These are phyloP conservation scores for Ambrosiella beaveri DNA, from an alignment of 2,329 filamentous ascomycete genomes.

Conservation along the genomic window DNA sequence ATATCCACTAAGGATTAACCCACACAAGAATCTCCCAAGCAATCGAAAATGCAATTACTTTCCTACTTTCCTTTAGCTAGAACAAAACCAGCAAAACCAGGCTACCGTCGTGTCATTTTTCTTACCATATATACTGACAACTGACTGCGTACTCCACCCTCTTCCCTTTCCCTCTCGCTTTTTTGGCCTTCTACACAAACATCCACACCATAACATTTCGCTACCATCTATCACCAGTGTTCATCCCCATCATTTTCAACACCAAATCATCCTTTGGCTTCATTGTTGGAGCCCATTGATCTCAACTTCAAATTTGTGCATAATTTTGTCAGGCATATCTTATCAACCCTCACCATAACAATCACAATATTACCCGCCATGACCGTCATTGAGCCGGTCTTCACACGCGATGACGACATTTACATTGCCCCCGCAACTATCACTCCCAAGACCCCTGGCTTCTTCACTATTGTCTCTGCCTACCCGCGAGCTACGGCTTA, in stretches of 20 bases:
- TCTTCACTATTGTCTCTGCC: conserved; percentile 1
- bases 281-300: not conserved
- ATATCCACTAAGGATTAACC: not conserved
- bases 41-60: not conserved
- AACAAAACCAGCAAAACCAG: not conserved
- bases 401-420: not conserved
- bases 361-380: not conserved
- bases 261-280: not conserved
- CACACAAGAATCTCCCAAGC: too few relatives aligned
- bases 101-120: too few relatives aligned
- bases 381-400: not conserved
- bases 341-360: not conserved
- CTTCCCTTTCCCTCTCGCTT: not conserved
- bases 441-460: not conserved
- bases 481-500: conserved; percentile 11
- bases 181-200: not conserved
- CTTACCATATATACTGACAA: not conserved
- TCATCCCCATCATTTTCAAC: not conserved
- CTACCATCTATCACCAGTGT: not conserved
- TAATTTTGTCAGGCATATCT: not conserved
- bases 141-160: not conserved
- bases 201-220: not conserved
- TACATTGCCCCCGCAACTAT: not conserved
- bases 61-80: not conserved
- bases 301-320: not conserved